Percentiles rank a stretch among this genome's conserved stretches.
These are phyloP conservation scores for Mycena maculata DNA, from an alignment of 768 basidiomycete genomes.

Conservation along the genomic window DNA sequence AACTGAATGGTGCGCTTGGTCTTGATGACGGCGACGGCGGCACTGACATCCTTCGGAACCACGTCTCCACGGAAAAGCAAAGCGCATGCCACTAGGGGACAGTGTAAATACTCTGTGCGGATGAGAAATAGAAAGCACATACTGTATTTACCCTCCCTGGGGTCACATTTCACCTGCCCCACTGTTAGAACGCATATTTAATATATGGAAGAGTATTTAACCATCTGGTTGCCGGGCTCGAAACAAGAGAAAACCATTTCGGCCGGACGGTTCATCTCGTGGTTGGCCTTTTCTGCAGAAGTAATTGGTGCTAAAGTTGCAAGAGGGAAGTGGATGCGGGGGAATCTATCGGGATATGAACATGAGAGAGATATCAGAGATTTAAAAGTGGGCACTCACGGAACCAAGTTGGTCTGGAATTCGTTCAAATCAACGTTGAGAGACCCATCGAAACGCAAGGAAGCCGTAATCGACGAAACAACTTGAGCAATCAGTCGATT, in stretches of 20 bases:
- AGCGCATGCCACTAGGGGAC: conserved; percentile 82
- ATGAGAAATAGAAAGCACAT: conserved; percentile 51
- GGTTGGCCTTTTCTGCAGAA: conserved; percentile 92
- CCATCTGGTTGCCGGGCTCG: conserved; percentile 97
- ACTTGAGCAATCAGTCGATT: conserved; percentile 98
- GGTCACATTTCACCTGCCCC: no score
- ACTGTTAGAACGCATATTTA: no score
- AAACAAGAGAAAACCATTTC: conserved; percentile 99
- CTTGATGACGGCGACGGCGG: conserved; percentile 93
- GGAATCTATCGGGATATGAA: conserved; percentile 77
- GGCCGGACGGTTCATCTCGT: conserved; percentile 96
- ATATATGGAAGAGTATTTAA: no score
- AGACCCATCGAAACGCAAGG: conserved; percentile 96
- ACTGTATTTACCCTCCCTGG: conserved; percentile 99
- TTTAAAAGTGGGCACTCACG: conserved; percentile 70
- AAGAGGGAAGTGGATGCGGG: conserved; percentile 98
- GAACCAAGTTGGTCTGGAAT: conserved; percentile 98
- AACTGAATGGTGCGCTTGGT: conserved; percentile 98
- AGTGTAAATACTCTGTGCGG: conserved; percentile 46
- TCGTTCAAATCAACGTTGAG: conserved; percentile 98
- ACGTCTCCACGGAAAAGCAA: conserved; percentile 96
- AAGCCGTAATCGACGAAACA: conserved; percentile 97
- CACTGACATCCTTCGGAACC: conserved; percentile 94
- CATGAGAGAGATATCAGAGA: conserved; percentile 22
- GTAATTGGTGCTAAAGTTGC: conserved; percentile 95